Percentiles rank a stretch among this genome's conserved stretches.
Conservation (phyloP, 805 yeast genomes). For the Pichia manshurica region DNA sequence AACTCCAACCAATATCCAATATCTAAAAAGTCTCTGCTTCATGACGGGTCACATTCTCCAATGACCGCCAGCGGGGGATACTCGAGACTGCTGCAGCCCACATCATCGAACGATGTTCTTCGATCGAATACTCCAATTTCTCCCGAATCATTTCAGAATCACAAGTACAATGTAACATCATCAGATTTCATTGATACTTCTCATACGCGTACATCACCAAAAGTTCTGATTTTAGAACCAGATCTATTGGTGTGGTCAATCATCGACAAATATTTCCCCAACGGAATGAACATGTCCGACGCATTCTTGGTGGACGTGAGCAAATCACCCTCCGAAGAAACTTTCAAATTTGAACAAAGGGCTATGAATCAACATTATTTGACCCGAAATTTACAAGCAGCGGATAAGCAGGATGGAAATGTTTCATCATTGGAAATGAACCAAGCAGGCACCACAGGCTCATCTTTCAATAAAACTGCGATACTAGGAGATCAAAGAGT, state of each 20-base stretch:
- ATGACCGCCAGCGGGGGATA: not conserved
- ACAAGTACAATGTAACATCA: not conserved
- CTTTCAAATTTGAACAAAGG: conserved; percentile 6
- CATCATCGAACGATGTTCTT: conserved; percentile 4
- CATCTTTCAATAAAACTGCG: conserved; percentile 19
- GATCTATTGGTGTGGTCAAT: conserved; percentile 55
- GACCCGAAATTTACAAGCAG: not conserved
- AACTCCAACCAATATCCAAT: not conserved
- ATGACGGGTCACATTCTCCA: conserved; percentile 5
- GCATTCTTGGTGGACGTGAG: conserved; percentile 52
- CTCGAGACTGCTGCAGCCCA: not conserved
- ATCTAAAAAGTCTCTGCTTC: not conserved
- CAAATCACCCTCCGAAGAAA: conserved; percentile 25
- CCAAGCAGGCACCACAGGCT: not conserved
- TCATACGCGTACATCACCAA: not conserved
- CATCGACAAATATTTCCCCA: conserved; percentile 54
- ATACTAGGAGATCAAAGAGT: conserved; percentile 26
- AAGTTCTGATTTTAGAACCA: conserved; percentile 39
- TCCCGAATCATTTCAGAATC: conserved; percentile 23
- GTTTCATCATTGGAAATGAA: conserved; percentile 1
- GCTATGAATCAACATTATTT: not conserved
- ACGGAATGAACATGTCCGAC: conserved; percentile 63
- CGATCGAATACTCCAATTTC: conserved; percentile 20
- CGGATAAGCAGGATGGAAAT: not conserved
- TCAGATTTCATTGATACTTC: conserved; percentile 1